Conservation (phyloP, 768 basidiomycete genomes). For the Aureoboletus auriporus region DNA sequence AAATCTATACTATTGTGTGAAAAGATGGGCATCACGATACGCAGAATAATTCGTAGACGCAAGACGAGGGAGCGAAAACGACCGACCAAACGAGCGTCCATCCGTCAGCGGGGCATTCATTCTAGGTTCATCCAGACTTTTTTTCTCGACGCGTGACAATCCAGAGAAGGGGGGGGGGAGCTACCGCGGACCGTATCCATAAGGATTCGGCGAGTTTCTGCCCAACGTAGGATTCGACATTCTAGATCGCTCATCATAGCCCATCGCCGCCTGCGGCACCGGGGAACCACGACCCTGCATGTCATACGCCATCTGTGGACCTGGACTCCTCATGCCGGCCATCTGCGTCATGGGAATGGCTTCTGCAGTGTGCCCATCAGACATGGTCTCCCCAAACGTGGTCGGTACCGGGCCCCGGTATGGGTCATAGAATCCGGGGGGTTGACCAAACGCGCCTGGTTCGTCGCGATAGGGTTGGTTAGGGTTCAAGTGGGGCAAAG, state of each 20-base stretch:
- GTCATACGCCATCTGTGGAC: slow-evolving; percentile 39
- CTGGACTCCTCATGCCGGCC: slow-evolving; percentile 38
- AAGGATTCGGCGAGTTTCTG: slow-evolving; percentile 47
- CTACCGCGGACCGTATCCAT: slow-evolving; percentile 36
- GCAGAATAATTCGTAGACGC: slow-evolving; percentile 14
- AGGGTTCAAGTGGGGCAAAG: slow-evolving; percentile 76
- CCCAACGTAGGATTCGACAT: slow-evolving; percentile 28
- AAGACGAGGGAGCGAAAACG: slow-evolving; percentile 2
- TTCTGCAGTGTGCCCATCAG: slow-evolving; percentile 41
- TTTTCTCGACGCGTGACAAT: slow-evolving; percentile 13
- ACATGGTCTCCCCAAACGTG: slow-evolving; percentile 45
- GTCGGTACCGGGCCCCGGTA: slow-evolving; percentile 74
- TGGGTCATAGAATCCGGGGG: slow-evolving; percentile 66
- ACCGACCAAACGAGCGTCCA: slow-evolving; percentile 27
- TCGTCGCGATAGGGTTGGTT: slow-evolving; percentile 76
- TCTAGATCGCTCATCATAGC: slow-evolving; percentile 32
- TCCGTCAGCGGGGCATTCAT: slow-evolving; percentile 15
- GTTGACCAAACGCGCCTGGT: slow-evolving; percentile 39
- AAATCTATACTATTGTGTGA: slow-evolving; percentile 20
- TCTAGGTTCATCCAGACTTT: slow-evolving; percentile 12
- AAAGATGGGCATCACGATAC: slow-evolving; percentile 14
- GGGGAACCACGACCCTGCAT: slow-evolving; percentile 35
- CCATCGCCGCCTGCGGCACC: slow-evolving; percentile 38
- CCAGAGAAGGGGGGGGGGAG: neutral
- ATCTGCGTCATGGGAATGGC: slow-evolving; percentile 76